These are phyloP conservation scores for Eleusine indica DNA, from an alignment of 176 grass and related monocot genomes.

Conservation along the genomic window DNA sequence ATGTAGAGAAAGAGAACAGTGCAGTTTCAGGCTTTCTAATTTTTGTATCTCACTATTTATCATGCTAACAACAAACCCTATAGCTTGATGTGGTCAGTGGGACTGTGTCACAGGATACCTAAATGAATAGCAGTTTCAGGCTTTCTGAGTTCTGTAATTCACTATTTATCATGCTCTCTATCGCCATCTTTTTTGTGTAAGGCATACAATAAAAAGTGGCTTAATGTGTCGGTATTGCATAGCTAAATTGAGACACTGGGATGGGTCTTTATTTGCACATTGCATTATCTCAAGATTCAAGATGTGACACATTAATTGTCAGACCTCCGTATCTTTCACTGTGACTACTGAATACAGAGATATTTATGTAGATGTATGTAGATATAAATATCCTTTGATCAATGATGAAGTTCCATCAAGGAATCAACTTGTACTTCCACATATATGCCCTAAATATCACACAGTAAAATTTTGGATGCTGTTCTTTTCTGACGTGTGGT, in stretches of 20 bases:
- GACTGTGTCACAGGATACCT: not conserved
- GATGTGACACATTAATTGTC: not conserved
- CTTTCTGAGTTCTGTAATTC: not conserved
- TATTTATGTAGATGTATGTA: constrained; percentile 6
- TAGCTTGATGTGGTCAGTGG: not conserved
- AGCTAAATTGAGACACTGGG: not conserved
- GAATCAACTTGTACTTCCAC: not conserved
- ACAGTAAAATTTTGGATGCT: not conserved
- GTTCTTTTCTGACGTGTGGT: not conserved
- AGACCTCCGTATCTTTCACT: not conserved
- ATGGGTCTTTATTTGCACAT: constrained; percentile 16
- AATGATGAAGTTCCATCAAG: not conserved
- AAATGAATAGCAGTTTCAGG: not conserved
- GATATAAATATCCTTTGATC: not conserved
- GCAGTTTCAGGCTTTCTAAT: not conserved
- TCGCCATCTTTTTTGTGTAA: constrained; percentile 5
- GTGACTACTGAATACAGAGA: not conserved
- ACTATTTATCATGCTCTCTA: not conserved
- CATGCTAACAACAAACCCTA: not conserved
- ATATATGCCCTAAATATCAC: not conserved
- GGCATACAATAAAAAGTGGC: not conserved
- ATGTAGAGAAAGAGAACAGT: not conserved
- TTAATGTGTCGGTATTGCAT: not conserved
- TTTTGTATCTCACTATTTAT: not conserved
- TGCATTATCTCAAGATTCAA: not conserved